These are phyloP conservation scores for Circinella minor DNA, from an alignment of 371 early-diverging fungal genomes.

Conservation along the genomic window DNA sequence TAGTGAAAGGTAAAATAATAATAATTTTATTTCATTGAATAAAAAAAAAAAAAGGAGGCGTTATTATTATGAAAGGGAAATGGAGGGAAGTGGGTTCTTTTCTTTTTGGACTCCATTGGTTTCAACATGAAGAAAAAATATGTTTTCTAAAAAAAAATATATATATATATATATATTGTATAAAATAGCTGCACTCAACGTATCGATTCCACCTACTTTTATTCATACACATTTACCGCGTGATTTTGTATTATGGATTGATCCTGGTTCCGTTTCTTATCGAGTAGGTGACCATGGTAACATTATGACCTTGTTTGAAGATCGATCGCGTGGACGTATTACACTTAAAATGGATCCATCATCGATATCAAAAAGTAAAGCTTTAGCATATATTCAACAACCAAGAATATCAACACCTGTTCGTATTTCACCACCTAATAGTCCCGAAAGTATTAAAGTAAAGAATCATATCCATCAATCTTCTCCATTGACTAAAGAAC, in stretches of 20 bases:
- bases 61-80: neutral
- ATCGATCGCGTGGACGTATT: conserved; percentile 63
- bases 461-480: conserved; percentile 20
- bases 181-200: conserved; percentile 36
- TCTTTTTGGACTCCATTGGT: too few relatives aligned
- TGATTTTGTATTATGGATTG: conserved; percentile 84
- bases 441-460: conserved; percentile 30
- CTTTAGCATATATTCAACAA: conserved; percentile 31
- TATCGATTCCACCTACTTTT: conserved; percentile 25
- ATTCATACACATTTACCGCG: conserved; percentile 62
- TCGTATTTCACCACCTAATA: conserved; percentile 53
- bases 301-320: conserved; percentile 75
- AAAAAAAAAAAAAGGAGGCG: too few relatives aligned
- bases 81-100: too few relatives aligned
- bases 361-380: conserved; percentile 17
- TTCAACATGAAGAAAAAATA: too few relatives aligned
- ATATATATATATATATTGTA: neutral
- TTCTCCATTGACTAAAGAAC: conserved; percentile 19
- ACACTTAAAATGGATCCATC: conserved; percentile 44
- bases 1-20: conserved; percentile 39
- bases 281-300: conserved; percentile 79
- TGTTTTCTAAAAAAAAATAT: too few relatives aligned
- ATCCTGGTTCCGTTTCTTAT: conserved; percentile 80
- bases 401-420: conserved; percentile 46
- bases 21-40: too few relatives aligned